A percentile compares a stretch with the other conserved stretches of the same genome.
Evolutionary conservation across 441 rosid species (phyloP).

Genomic region (Rhodomyrtus psidioides): DNA sequence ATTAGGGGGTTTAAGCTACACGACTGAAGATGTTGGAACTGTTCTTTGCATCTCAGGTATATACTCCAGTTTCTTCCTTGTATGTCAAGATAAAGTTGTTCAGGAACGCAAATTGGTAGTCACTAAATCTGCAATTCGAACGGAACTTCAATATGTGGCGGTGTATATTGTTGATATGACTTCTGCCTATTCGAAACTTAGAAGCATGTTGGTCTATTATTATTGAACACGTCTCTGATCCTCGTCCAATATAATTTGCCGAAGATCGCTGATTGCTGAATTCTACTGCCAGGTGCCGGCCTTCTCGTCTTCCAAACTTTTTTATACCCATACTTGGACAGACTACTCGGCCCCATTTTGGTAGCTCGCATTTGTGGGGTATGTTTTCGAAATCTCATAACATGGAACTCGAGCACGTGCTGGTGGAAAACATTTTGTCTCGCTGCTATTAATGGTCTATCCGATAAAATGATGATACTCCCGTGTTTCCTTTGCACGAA

Average conservation of each 20-base stretch:
- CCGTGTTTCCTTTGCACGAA: not conserved
- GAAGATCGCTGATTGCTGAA: not conserved
- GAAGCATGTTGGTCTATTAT: not conserved
- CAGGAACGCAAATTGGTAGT: not conserved
- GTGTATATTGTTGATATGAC: not conserved
- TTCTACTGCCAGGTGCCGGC: slow-evolving; percentile 46
- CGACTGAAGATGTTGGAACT: slow-evolving; percentile 65
- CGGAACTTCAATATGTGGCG: not conserved
- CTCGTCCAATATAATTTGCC: not conserved
- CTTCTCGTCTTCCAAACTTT: slow-evolving; percentile 64
- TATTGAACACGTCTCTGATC: not conserved
- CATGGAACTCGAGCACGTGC: not conserved
- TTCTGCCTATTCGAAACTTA: not conserved
- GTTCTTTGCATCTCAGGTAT: slow-evolving; percentile 79
- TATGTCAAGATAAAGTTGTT: not conserved
- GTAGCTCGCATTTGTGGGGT: slow-evolving; percentile 55
- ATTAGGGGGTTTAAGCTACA: slow-evolving; percentile 65
- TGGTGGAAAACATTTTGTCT: not conserved
- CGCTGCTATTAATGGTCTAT: not conserved
- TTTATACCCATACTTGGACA: slow-evolving; percentile 45
- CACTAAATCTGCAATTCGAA: not conserved
- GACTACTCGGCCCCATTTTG: slow-evolving; percentile 47
- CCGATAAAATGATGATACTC: not conserved
- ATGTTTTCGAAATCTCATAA: slow-evolving; percentile 1
- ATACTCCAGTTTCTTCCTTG: not conserved